phyloP scores from a whole-genome alignment of 228 moss, liverwort and hornwort species.

The Sphagnum fallax region DNA sequence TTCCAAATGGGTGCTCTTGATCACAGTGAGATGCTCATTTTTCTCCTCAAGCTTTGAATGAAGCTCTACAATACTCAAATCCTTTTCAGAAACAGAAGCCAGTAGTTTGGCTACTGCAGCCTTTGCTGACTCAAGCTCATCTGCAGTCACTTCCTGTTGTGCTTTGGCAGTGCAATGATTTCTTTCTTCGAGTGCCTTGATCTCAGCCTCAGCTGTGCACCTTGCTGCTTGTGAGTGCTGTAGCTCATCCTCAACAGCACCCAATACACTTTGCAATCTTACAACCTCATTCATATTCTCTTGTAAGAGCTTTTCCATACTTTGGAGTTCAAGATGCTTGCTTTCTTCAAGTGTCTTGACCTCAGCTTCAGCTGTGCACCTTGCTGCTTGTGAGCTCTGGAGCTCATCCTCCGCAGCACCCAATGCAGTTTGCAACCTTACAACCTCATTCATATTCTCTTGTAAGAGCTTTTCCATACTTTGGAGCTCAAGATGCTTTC shows the following conservation, averaged over 20 bases:
- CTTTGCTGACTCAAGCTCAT: constrained; percentile 11
- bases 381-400: constrained; percentile 9
- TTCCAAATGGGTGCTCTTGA: constrained; percentile 17
- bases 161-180: background rate
- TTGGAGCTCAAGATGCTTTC: background rate
- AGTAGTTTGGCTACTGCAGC: constrained; percentile 18
- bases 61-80: constrained; percentile 12
- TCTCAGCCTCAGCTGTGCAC: constrained; percentile 1
- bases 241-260: constrained; percentile 4
- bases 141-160: constrained; percentile 6
- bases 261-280: no score
- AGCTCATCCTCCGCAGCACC: constrained; percentile 6
- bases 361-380: background rate
- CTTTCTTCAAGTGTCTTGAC: background rate
- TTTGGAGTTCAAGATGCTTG: background rate
- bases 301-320: no score
- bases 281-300: no score
- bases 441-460: constrained; percentile 1
- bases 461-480: constrained; percentile 7
- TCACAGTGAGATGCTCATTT: constrained; percentile 12
- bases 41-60: constrained; percentile 16
- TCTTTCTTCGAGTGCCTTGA: constrained; percentile 1
- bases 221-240: constrained; percentile 9
- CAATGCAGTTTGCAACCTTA: constrained; percentile 10
- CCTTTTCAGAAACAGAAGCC: constrained; percentile 15